Percentiles rank a stretch among this genome's conserved stretches.
These are phyloP conservation scores for Penicillium daleae DNA, from an alignment of 495 filamentous ascomycete genomes.

Conservation along the genomic window DNA sequence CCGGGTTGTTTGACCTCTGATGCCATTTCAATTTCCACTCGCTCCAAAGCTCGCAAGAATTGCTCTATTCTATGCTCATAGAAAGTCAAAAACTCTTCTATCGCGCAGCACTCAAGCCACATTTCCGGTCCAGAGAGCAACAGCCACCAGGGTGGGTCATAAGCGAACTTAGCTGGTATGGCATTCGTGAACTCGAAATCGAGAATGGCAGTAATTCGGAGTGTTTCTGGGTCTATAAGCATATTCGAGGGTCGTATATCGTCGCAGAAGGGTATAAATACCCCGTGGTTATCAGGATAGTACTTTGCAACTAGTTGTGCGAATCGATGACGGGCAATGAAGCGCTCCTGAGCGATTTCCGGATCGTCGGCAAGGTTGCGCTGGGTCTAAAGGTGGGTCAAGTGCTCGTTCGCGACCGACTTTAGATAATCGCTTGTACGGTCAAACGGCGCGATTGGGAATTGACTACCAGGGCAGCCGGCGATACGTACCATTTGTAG, in stretches of 20 bases:
- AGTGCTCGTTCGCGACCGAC: constrained; percentile 36
- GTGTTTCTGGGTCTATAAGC: constrained; percentile 38
- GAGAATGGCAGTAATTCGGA: constrained; percentile 44
- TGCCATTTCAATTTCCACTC: constrained; percentile 27
- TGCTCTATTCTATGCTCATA: constrained; percentile 41
- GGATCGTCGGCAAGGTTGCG: constrained; percentile 41
- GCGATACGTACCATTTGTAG: no score
- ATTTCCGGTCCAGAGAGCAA: constrained; percentile 38
- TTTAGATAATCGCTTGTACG: constrained; percentile 40
- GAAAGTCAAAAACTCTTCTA: constrained; percentile 40
- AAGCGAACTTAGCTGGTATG: constrained; percentile 46
- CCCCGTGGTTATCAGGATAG: constrained; percentile 38
- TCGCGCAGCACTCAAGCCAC: constrained; percentile 25
- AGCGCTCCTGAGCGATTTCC: constrained; percentile 38
- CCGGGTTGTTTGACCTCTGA: constrained; percentile 19
- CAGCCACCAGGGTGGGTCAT: constrained; percentile 50
- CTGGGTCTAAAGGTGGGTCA: constrained; percentile 43
- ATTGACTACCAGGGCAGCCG: constrained; percentile 36
- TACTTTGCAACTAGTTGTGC: constrained; percentile 40
- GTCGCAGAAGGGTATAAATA: constrained; percentile 46
- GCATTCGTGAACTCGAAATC: constrained; percentile 50
- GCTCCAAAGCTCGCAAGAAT: constrained; percentile 34
- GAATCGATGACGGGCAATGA: constrained; percentile 45
- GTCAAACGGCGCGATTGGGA: constrained; percentile 38
- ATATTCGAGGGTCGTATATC: constrained; percentile 48